Evolutionary conservation across 805 yeast genomes (phyloP).

Genomic region (Candida maltosa): DNA sequence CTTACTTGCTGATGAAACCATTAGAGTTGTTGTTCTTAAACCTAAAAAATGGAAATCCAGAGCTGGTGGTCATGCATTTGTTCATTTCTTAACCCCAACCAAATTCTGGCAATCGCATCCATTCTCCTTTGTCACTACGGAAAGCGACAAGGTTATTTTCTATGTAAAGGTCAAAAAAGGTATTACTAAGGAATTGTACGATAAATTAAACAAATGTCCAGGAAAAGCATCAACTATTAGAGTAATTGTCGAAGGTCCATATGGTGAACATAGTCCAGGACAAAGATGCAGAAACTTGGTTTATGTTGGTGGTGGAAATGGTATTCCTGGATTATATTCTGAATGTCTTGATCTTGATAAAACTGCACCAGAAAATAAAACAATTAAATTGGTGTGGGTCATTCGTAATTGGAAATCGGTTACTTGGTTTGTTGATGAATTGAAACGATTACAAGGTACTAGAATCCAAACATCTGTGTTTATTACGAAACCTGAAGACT

Average conservation of each 20-base stretch:
- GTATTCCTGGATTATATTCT: too few species aligned
- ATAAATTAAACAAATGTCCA: conserved; percentile 22
- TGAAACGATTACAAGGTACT: conserved; percentile 16
- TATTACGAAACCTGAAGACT: conserved; percentile 18
- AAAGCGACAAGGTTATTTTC: conserved; percentile 21
- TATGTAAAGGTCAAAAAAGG: conserved; percentile 37
- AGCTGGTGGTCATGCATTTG: conserved; percentile 63
- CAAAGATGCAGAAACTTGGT: conserved; percentile 51
- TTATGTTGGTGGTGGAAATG: too few species aligned
- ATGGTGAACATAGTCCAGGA: conserved; percentile 49
- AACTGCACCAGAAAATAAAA: conserved; percentile 13
- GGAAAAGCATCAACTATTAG: conserved; percentile 23
- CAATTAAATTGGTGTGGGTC: conserved; percentile 56
- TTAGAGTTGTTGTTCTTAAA: conserved; percentile 47
- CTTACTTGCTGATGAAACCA: conserved; percentile 40
- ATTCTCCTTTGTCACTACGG: conserved; percentile 50
- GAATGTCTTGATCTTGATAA: conserved; percentile 26
- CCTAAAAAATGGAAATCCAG: conserved; percentile 52
- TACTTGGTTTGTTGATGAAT: conserved; percentile 44
- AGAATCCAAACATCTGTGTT: conserved; percentile 22
- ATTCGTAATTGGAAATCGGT: conserved; percentile 50
- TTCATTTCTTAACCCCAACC: conserved; percentile 43
- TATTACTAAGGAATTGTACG: conserved; percentile 28
- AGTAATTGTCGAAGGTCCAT: conserved; percentile 63
- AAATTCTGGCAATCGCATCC: conserved; percentile 69